phyloP scores from a whole-genome alignment of 2,329 filamentous ascomycete species.

The Alternaria solani region DNA sequence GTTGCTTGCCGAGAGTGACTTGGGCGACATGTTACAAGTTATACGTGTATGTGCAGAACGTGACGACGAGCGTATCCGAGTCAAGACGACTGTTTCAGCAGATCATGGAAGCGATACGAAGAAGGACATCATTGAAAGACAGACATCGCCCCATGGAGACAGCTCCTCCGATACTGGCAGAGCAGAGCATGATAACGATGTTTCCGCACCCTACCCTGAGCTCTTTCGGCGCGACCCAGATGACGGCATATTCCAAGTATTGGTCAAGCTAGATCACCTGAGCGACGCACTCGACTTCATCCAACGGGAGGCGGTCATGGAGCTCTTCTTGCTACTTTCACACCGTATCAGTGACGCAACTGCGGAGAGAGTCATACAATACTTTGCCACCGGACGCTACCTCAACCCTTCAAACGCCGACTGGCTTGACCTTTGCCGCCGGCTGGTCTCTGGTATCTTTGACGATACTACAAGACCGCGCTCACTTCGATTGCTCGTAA shows the following conservation, averaged over 20 bases:
- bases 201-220: conserved; percentile 18
- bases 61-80: conserved; percentile 36
- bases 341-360: conserved; percentile 70
- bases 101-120: conserved; percentile 54
- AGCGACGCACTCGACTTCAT: conserved; percentile 60
- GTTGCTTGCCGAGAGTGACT: conserved; percentile 71
- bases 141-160: conserved; percentile 15
- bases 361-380: conserved; percentile 69
- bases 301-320: conserved; percentile 71
- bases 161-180: conserved; percentile 18
- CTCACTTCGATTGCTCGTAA: conserved; percentile 67
- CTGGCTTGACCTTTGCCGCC: conserved; percentile 71
- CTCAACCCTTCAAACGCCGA: conserved; percentile 74
- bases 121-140: conserved; percentile 41
- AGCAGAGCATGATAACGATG: conserved; percentile 22
- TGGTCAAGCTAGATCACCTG: conserved; percentile 40
- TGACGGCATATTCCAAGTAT: conserved; percentile 37
- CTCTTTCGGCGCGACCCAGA: conserved; percentile 26
- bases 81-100: conserved; percentile 15
- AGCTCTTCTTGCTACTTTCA: conserved; percentile 71
- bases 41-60: conserved; percentile 61
- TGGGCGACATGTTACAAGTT: conserved; percentile 68
- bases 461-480: conserved; percentile 68
- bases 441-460: conserved; percentile 70
- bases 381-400: conserved; percentile 73